Percentiles rank a stretch among this genome's conserved stretches.
Evolutionary conservation across 352 stramenopile genomes (phyloP).

Genomic region (Globisporangium nunn): DNA sequence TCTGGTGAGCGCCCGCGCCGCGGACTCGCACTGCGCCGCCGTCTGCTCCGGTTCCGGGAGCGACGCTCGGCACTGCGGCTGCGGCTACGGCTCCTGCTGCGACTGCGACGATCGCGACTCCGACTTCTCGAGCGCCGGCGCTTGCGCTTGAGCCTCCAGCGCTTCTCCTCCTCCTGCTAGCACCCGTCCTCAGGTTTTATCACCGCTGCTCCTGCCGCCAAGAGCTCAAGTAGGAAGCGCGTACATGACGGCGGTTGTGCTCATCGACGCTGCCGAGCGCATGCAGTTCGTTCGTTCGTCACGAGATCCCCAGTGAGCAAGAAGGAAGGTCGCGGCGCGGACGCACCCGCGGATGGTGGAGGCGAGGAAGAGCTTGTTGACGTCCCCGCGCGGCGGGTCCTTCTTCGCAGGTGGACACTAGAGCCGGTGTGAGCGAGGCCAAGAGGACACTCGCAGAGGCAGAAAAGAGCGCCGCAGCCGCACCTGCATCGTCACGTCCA

Average conservation of each 20-base stretch:
- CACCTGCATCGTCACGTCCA: not conserved
- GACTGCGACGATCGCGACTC: constrained; percentile 10
- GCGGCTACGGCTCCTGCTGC: not conserved
- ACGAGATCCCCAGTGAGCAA: not conserved
- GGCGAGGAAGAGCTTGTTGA: constrained; percentile 62
- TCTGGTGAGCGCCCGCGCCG: not conserved
- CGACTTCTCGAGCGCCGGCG: constrained; percentile 14
- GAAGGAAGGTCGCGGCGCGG: not conserved
- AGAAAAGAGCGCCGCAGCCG: not conserved
- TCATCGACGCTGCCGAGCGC: constrained; percentile 30
- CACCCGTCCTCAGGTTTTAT: not conserved
- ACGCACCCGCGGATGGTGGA: constrained; percentile 58
- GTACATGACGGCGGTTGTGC: constrained; percentile 55
- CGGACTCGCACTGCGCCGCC: not conserved
- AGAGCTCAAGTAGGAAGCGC: not conserved
- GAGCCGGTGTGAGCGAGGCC: not conserved
- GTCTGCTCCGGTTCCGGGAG: not conserved
- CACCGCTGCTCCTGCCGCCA: not conserved
- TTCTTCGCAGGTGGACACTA: constrained; percentile 13
- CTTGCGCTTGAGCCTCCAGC: constrained; percentile 35
- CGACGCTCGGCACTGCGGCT: not conserved
- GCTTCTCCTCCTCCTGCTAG: constrained; percentile 44
- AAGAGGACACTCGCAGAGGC: not conserved
- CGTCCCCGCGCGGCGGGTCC: constrained; percentile 32
- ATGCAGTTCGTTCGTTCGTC: not conserved